Evolutionary conservation across 768 basidiomycete genomes (phyloP).

Genomic region (Tulasnella calospora): DNA sequence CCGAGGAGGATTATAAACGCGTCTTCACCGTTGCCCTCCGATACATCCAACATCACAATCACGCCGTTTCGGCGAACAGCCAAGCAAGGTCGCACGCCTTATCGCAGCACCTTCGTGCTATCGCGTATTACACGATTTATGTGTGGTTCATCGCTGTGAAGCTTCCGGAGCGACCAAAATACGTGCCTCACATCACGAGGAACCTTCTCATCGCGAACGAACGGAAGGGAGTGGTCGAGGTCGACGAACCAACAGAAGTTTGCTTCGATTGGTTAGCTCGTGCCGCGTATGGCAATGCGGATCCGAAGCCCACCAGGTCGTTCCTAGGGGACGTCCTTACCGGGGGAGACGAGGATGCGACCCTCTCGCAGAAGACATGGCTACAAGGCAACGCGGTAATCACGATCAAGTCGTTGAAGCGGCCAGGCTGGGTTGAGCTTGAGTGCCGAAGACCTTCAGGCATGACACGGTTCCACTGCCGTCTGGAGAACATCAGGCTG

Average conservation of each 20-base stretch:
- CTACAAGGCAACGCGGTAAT: constrained; percentile 76
- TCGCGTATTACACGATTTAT: constrained; percentile 88
- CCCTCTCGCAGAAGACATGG: constrained; percentile 70
- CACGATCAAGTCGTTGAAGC: constrained; percentile 67
- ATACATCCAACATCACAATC: constrained; percentile 88
- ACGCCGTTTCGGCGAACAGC: constrained; percentile 43
- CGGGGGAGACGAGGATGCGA: constrained; percentile 38
- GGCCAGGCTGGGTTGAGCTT: constrained; percentile 85
- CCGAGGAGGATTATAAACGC: constrained; percentile 83
- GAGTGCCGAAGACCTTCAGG: constrained; percentile 83
- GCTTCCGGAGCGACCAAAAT: constrained; percentile 69
- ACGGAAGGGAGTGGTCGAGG: constrained; percentile 46
- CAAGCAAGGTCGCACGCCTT: constrained; percentile 68
- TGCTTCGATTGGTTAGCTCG: constrained; percentile 97
- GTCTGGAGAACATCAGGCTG: constrained; percentile 83
- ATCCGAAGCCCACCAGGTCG: constrained; percentile 80
- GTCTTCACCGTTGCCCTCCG: constrained; percentile 92
- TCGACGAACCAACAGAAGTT: constrained; percentile 90
- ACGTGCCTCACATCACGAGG: constrained; percentile 80
- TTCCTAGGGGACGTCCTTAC: constrained; percentile 73
- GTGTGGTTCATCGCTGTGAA: constrained; percentile 90
- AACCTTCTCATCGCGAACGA: constrained; percentile 84
- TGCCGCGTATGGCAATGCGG: constrained; percentile 90
- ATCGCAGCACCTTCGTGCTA: constrained; percentile 82
- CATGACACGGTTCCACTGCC: constrained; percentile 74